A percentile compares a stretch with the other conserved stretches of the same genome.
These are phyloP conservation scores for Kockovaella imperatae DNA, from an alignment of 768 basidiomycete genomes.

Conservation along the genomic window DNA sequence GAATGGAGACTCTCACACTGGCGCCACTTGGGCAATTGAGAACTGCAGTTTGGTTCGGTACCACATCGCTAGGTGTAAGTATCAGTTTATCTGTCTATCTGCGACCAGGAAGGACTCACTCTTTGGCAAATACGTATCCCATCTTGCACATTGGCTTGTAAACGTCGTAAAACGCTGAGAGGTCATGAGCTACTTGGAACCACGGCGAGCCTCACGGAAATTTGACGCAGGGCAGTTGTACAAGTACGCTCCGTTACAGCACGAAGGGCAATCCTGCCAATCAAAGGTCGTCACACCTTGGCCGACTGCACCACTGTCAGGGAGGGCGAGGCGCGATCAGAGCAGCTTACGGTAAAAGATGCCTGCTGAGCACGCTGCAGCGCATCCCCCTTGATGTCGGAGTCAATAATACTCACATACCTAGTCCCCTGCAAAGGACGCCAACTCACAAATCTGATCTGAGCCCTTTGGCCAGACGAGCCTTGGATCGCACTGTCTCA, in stretches of 20 bases:
- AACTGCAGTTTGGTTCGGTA: too few species aligned
- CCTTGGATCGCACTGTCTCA: conserved; percentile 19
- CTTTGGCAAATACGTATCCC: conserved; percentile 15
- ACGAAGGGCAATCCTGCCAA: neutral
- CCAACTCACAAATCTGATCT: conserved; percentile 14
- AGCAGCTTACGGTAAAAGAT: neutral
- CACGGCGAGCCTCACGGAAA: neutral
- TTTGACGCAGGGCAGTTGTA: neutral
- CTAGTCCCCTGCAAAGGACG: too few species aligned
- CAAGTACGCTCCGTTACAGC: conserved; percentile 2
- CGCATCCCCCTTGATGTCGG: conserved; percentile 13
- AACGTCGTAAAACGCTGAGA: conserved; percentile 12
- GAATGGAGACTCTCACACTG: neutral
- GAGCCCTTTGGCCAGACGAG: conserved; percentile 19
- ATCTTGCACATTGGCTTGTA: conserved; percentile 12
- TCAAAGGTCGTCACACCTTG: neutral
- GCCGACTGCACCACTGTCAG: neutral
- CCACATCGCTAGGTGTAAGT: too few species aligned
- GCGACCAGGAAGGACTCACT: conserved; percentile 19
- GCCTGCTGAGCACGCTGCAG: neutral
- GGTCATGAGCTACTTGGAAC: neutral
- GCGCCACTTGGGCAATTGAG: too few species aligned
- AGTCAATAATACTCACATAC: neutral
- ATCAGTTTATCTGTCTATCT: too few species aligned
- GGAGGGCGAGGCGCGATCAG: too few species aligned